Evolutionary conservation across 805 yeast species (phyloP).

Genomic region (Ogataea polymorpha): DNA sequence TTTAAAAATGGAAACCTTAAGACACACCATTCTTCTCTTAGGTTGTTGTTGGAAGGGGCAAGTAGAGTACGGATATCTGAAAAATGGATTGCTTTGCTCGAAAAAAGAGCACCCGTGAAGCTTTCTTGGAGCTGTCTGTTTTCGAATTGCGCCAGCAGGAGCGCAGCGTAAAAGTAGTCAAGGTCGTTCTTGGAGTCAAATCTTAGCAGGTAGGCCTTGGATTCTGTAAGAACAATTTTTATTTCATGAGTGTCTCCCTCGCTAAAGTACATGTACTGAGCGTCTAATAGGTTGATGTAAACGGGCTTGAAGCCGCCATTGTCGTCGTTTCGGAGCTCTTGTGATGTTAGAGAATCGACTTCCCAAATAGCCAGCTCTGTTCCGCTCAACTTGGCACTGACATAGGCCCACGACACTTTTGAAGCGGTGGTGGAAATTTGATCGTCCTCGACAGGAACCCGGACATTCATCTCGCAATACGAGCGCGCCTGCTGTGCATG

Average conservation of each 20-base stretch:
- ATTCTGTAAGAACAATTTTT: conserved; percentile 25
- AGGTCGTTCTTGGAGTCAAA: conserved; percentile 27
- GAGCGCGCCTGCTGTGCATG: conserved; percentile 67
- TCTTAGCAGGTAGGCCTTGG: conserved; percentile 23
- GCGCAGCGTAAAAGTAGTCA: conserved; percentile 39
- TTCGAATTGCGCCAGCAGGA: conserved; percentile 56
- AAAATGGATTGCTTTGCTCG: conserved; percentile 53
- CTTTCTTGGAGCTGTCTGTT: conserved; percentile 55
- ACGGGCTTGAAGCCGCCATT: conserved; percentile 44
- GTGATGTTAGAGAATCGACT: conserved; percentile 31
- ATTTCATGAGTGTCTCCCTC: conserved; percentile 14
- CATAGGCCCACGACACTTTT: conserved; percentile 22
- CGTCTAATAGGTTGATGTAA: conserved; percentile 52
- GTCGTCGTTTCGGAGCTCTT: conserved; percentile 28
- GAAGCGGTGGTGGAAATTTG: conserved; percentile 3
- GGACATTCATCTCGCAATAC: conserved; percentile 43
- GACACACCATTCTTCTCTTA: conserved; percentile 60
- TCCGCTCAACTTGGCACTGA: conserved; percentile 41
- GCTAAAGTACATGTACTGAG: conserved; percentile 24
- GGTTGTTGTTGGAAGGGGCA: conserved; percentile 45
- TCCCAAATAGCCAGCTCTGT: conserved; percentile 52
- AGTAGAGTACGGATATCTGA: conserved; percentile 58
- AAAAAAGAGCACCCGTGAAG: conserved; percentile 61
- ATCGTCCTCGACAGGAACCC: conserved; percentile 21
- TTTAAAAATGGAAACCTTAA: conserved; percentile 56